phyloP scores from a whole-genome alignment of 2,329 filamentous ascomycete species.

The Penicillium sp. region DNA sequence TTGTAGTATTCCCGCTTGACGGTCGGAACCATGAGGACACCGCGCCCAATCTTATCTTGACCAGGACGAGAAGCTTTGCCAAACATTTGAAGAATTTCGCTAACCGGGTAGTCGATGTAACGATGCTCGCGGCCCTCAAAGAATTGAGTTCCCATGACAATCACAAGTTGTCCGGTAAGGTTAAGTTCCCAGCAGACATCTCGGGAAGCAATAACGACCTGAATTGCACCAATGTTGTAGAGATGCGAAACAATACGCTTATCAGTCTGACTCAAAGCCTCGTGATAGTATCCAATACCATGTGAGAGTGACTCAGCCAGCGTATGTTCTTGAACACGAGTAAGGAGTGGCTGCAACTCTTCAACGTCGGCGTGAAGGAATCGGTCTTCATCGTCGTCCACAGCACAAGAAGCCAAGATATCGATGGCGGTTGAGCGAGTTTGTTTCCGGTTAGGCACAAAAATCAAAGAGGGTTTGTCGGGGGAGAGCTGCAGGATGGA shows the following conservation, averaged over 20 bases:
- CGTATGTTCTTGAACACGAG: conserved; percentile 82
- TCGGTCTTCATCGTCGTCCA: conserved; percentile 89
- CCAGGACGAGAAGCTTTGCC: conserved; percentile 84
- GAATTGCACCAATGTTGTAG: conserved; percentile 86
- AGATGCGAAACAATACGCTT: conserved; percentile 93
- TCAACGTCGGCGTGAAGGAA: conserved; percentile 86
- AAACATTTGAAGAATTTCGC: conserved; percentile 96
- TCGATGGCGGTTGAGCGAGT: conserved; percentile 85
- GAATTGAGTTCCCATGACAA: conserved; percentile 98
- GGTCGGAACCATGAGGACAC: conserved; percentile 93
- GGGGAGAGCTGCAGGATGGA: conserved; percentile 86
- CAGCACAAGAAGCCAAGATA: conserved; percentile 81
- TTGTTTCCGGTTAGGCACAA: conserved; percentile 93
- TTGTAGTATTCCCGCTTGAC: conserved; percentile 98
- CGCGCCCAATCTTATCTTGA: conserved; percentile 79
- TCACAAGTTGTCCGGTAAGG: conserved; percentile 83
- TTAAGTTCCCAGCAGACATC: conserved; percentile 98
- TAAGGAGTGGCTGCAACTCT: conserved; percentile 80
- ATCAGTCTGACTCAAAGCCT: conserved; percentile 85
- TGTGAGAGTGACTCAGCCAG: conserved; percentile 89
- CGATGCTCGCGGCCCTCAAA: conserved; percentile 96
- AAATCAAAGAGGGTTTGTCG: conserved; percentile 87
- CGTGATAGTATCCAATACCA: conserved; percentile 96
- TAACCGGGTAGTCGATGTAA: conserved; percentile 94
- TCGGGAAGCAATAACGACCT: conserved; percentile 79